A percentile compares a stretch with the other conserved stretches of the same genome.
phyloP scores from a whole-genome alignment of 192 early-diverging fungal genomes.

The Coemansia sp. region DNA sequence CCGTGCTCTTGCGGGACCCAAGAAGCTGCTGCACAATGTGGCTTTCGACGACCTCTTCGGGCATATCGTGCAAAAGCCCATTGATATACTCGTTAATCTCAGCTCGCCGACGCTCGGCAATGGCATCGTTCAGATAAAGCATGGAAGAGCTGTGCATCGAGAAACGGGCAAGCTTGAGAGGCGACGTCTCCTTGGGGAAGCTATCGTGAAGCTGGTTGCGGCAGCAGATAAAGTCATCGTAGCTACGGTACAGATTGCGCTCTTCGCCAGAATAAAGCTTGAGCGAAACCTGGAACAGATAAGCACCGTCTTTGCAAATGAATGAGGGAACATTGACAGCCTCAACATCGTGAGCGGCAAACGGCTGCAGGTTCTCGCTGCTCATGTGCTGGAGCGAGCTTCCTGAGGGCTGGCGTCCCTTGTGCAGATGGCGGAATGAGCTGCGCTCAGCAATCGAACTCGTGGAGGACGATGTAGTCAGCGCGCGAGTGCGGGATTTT shows the following conservation, averaged over 20 bases:
- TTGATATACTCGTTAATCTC: constrained; percentile 73
- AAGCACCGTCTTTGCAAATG: constrained; percentile 70
- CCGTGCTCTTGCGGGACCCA: constrained; percentile 36
- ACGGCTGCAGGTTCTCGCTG: constrained; percentile 45
- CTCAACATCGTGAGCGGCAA: constrained; percentile 46
- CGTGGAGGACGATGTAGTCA: constrained; percentile 51
- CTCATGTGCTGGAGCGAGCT: constrained; percentile 47
- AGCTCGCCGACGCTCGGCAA: constrained; percentile 64
- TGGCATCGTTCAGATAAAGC: constrained; percentile 64
- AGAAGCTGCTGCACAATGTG: constrained; percentile 45
- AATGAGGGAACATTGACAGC: constrained; percentile 66
- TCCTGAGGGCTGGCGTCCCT: constrained; percentile 51
- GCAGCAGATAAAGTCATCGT: constrained; percentile 81
- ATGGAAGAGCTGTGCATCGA: constrained; percentile 69
- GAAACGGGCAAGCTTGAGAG: constrained; percentile 46
- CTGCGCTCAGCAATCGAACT: constrained; percentile 56
- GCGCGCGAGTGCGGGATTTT: constrained; percentile 35
- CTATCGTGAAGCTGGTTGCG: constrained; percentile 69
- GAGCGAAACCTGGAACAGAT: constrained; percentile 70
- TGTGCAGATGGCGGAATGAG: constrained; percentile 46
- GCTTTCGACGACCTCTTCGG: constrained; percentile 59
- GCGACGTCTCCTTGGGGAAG: constrained; percentile 65
- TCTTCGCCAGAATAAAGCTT: constrained; percentile 57
- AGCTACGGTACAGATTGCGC: constrained; percentile 69
- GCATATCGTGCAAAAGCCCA: constrained; percentile 60